phyloP scores from a whole-genome alignment of 148 eudicot genomes.

The Heliamphora exappendiculata region DNA sequence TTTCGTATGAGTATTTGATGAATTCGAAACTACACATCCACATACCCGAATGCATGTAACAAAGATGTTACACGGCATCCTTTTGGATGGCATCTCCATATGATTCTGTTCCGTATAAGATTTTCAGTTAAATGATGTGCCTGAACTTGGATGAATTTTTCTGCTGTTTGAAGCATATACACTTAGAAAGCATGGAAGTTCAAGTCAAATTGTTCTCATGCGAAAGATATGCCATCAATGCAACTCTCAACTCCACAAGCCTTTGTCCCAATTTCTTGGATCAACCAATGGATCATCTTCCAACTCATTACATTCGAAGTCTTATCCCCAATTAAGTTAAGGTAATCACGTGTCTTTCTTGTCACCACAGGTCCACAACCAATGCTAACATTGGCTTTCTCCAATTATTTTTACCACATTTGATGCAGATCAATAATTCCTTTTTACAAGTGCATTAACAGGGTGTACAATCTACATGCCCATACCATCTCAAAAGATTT shows the following conservation, averaged over 20 bases:
- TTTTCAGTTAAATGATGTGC: neutral
- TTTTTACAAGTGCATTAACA: too few relatives aligned
- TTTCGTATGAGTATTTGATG: too few relatives aligned
- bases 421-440: too few relatives aligned
- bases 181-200: neutral
- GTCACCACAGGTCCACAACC: neutral
- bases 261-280: neutral
- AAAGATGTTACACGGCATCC: too few relatives aligned
- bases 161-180: neutral
- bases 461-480: too few relatives aligned
- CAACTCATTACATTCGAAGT: neutral
- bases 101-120: neutral
- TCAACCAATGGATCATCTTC: neutral
- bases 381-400: too few relatives aligned
- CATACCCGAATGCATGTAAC: too few relatives aligned
- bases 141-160: neutral
- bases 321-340: neutral
- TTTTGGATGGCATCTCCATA: neutral
- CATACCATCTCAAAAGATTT: too few relatives aligned
- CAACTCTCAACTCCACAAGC: neutral
- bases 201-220: neutral
- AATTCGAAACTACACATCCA: too few relatives aligned
- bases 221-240: neutral
- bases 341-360: neutral
- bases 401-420: too few relatives aligned